Conservation (phyloP, 352 stramenopile genomes). For the Phytophthora cajani region DNA sequence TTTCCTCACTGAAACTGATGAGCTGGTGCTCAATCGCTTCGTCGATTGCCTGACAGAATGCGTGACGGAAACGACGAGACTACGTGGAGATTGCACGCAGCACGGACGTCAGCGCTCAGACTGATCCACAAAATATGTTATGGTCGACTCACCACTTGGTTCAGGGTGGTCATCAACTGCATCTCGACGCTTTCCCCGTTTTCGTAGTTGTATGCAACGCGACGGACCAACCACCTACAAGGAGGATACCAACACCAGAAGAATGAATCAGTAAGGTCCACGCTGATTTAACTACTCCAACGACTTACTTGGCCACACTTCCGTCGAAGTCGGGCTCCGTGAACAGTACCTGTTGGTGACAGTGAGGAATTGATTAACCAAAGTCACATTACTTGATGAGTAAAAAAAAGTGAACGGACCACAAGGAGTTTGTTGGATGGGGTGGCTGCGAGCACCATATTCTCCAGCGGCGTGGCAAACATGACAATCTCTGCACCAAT, state of each 20-base stretch:
- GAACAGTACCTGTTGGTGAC: constrained; percentile 44
- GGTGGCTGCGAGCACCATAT: constrained; percentile 52
- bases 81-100: constrained; percentile 8
- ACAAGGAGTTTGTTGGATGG: constrained; percentile 46
- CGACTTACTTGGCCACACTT: constrained; percentile 42
- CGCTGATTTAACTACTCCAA: background rate
- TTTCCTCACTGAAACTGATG: constrained; percentile 14
- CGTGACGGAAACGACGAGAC: constrained; percentile 47
- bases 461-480: constrained; percentile 52
- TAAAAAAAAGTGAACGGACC: constrained; percentile 12
- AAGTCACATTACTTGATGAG: background rate
- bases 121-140: background rate
- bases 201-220: constrained; percentile 61
- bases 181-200: constrained; percentile 33
- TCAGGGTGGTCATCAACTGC: constrained; percentile 31
- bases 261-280: background rate
- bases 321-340: constrained; percentile 33
- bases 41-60: constrained; percentile 45
- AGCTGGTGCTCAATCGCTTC: constrained; percentile 45
- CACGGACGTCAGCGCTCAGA: background rate
- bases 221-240: constrained; percentile 43
- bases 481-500: constrained; percentile 36
- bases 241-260: background rate
- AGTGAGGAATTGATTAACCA: background rate
- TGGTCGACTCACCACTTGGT: constrained; percentile 40